Conservation (phyloP, 345 rosid species). For the Linum trigynum region DNA sequence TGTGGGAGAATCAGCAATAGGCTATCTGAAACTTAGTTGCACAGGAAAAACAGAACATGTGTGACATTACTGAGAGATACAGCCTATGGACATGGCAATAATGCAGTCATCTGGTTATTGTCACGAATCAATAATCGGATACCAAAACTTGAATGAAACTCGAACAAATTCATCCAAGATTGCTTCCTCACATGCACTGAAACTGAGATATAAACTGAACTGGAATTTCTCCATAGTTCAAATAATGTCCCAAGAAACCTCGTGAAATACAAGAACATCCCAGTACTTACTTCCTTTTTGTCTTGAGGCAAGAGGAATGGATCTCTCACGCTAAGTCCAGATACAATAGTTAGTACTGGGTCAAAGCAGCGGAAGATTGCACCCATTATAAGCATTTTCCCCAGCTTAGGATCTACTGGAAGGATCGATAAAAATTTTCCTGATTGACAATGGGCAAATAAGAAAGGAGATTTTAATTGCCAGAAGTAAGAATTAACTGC, state of each 20-base stretch:
- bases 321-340: constrained; percentile 95
- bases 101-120: too few species aligned
- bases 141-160: not conserved
- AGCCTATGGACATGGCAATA: too few species aligned
- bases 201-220: not conserved
- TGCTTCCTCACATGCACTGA: not conserved
- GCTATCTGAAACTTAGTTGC: too few species aligned
- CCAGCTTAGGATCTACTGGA: constrained; percentile 98
- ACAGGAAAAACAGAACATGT: too few species aligned
- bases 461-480: not conserved
- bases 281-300: constrained; percentile 73
- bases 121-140: too few species aligned
- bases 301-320: constrained; percentile 98
- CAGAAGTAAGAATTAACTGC: constrained; percentile 6
- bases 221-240: not conserved
- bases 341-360: constrained; percentile 79
- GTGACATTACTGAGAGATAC: too few species aligned
- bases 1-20: too few species aligned
- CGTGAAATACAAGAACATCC: not conserved
- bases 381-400: constrained; percentile 98
- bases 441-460: constrained; percentile 19
- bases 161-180: not conserved
- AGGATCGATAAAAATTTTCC: constrained; percentile 80
- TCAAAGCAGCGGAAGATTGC: constrained; percentile 90
- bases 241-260: not conserved